Evolutionary conservation across 106 monocot genomes (phyloP), one percentile per base, ranked within the genome.

Genomic region (Alisma plantagoaquatica): DNA sequence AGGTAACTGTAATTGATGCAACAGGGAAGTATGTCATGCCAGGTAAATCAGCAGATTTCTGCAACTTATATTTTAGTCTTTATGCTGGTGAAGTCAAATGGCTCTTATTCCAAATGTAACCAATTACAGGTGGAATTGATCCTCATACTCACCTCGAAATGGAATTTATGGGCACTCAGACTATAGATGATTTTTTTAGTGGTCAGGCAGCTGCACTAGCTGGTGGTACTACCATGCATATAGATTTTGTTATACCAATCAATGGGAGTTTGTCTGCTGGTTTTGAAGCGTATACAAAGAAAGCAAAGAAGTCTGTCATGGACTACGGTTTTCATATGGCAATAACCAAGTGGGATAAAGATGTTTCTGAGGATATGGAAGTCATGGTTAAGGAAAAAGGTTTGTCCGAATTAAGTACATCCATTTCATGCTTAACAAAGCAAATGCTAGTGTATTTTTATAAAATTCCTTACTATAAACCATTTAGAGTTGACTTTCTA

Each of bases 301-400:
- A 98, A 67, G 77, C 89, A 7, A 72, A 74, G 61, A 89, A 89
- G 22, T 75, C 89, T 22, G 82, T 80, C n/a, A 98, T 98, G 89
- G 96, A 98, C 79, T 98, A 81, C 68, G 96, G 96, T 29, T 89
- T 98, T 54, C 96, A 98, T 64, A 98, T 98, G 89, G 85, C 76
- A 22, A 77, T 98, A 19, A 98, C 96, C 33, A 89, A 82, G 51
- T 98, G 96, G 96, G 78, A 98, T 67, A 85, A 98, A 66, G 71
- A 53, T 23, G 78, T 98, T 66, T 78, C 96, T 32, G 72, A 77
- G 54, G 96, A 89, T 41, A 89, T 98, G 96, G 89, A 90, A 56
- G 10, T 76, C 48, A 98, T 89, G 96, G 96, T 98, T 59, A 82
- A 89, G 31, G 89, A 98, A 60, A 82, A 89, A 70, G 96, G 96